These are phyloP conservation scores for Citrus sp. DNA, from an alignment of 345 rosid genomes.

Conservation along the genomic window DNA sequence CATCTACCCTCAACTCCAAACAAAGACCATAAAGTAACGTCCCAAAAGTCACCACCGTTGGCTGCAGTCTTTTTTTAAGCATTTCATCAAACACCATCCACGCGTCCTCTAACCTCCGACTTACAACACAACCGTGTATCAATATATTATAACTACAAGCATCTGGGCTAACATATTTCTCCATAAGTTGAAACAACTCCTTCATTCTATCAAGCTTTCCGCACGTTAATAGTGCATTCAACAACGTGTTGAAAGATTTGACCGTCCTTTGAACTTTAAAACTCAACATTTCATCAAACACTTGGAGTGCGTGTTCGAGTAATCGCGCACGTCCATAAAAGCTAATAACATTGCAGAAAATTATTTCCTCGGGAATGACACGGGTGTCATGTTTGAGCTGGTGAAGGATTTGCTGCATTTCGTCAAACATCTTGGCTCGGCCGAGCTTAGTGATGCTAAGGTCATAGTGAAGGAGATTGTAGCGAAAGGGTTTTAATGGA, in stretches of 20 bases:
- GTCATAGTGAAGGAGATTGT: constrained; percentile 69
- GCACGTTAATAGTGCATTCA: constrained; percentile 18
- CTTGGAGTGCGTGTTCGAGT: constrained; percentile 39
- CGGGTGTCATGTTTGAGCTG: constrained; percentile 55
- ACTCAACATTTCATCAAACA: constrained; percentile 66
- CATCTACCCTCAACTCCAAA: constrained; percentile 40
- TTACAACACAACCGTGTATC: too few species aligned
- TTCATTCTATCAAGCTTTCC: constrained; percentile 38
- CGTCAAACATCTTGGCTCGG: constrained; percentile 65
- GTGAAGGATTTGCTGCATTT: constrained; percentile 56
- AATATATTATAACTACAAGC: too few species aligned
- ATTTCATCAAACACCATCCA: too few species aligned
- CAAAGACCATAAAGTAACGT: constrained; percentile 55
- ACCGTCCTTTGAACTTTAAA: constrained; percentile 54
- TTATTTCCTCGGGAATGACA: constrained; percentile 43
- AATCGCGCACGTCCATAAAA: constrained; percentile 56
- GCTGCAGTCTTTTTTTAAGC: constrained; percentile 25
- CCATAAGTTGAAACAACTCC: constrained; percentile 33
- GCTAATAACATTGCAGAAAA: constrained; percentile 61
- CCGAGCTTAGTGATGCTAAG: constrained; percentile 79
- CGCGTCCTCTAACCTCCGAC: too few species aligned
- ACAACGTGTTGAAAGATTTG: constrained; percentile 56
- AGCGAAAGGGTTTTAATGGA: not conserved
- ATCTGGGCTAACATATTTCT: constrained; percentile 16
- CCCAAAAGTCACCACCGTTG: constrained; percentile 54